A percentile compares a stretch with the other conserved stretches of the same genome.
These are phyloP conservation scores for Polyrhizophydium stewartii DNA, from an alignment of 371 early-diverging fungal genomes.

Conservation along the genomic window DNA sequence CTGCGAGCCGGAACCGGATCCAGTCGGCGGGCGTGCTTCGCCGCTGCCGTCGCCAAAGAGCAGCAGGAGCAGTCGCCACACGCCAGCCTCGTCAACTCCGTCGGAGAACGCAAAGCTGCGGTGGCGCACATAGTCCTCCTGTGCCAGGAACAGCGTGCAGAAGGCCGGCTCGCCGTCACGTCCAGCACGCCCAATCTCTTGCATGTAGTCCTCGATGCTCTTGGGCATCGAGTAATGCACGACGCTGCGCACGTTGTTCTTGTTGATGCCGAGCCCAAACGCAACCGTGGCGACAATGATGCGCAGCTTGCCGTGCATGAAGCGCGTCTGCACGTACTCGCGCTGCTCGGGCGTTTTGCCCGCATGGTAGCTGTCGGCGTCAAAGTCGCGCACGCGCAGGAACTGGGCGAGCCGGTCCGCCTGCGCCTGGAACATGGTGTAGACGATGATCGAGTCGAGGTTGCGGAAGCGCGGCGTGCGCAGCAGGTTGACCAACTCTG, in stretches of 20 bases:
- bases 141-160: constrained; percentile 60
- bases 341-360: constrained; percentile 66
- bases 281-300: constrained; percentile 61
- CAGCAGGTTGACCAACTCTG: constrained; percentile 42
- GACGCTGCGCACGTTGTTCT: constrained; percentile 61
- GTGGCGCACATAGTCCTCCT: constrained; percentile 61
- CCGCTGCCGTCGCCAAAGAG: constrained; percentile 27
- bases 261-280: constrained; percentile 67
- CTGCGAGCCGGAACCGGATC: constrained; percentile 11
- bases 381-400: constrained; percentile 55
- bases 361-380: constrained; percentile 74
- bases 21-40: neutral
- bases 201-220: constrained; percentile 63
- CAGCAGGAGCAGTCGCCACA: constrained; percentile 44
- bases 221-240: constrained; percentile 65
- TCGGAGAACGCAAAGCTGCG: constrained; percentile 61
- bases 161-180: constrained; percentile 52
- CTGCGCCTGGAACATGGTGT: constrained; percentile 56
- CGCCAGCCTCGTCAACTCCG: constrained; percentile 42
- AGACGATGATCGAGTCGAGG: constrained; percentile 17
- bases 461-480: constrained; percentile 46
- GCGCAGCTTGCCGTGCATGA: constrained; percentile 39
- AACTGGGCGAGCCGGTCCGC: constrained; percentile 59
- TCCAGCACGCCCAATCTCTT: constrained; percentile 65
- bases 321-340: constrained; percentile 55